Base-by-base conservation (phyloP, 805 yeast genomes). In the Starmerella tilneyi region DNA sequence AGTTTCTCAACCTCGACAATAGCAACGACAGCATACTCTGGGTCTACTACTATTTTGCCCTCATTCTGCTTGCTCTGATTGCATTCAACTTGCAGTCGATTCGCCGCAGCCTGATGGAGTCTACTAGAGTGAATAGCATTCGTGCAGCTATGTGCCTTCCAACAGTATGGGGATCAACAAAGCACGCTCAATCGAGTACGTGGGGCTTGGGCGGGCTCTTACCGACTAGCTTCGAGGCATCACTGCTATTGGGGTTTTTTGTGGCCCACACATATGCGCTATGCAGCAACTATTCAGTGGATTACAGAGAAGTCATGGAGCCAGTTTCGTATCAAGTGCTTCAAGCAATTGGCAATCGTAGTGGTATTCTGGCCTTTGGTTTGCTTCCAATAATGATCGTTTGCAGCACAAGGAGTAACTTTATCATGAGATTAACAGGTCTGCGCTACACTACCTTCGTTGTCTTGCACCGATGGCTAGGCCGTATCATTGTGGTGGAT, bases 321-420 rank as follows among this genome's bases (percentile, higher is more conserved):
- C 9, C 50, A 2, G 31, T 24, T 15, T 12, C 9, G 9, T 17
- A 16, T 26, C 54, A 50, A 36, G 2, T 7, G 9, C 28, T 50
- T 16, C 51, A 46, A 24, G 47, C 29, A 11, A 20, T 48, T 22
- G 54, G 50, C 8, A 46, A 50, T 21, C 40, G 54, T 12, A 45
- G 44, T 13, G 54, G 54, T 2, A 50, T 50, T n/a, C 8, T 50
- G 12, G 37, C 50, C 2, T 48, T 50, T 24, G 54, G 47, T 1
- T 31, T 43, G 16, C 22, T 50, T 29, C 52, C 52, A 2, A 27
- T 49, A 1, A 32, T 50, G 2, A 27, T 50, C 2, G 24, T 39
- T 5, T 36, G 45, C 32, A 50, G 54, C 29, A 31, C 45, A 31
- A 32, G 54, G 5, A 41, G 40, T 15, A 20, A 33, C 4, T 11